Evolutionary conservation across 768 basidiomycete species (phyloP).

Genomic region (Lactifluus subvellereus): DNA sequence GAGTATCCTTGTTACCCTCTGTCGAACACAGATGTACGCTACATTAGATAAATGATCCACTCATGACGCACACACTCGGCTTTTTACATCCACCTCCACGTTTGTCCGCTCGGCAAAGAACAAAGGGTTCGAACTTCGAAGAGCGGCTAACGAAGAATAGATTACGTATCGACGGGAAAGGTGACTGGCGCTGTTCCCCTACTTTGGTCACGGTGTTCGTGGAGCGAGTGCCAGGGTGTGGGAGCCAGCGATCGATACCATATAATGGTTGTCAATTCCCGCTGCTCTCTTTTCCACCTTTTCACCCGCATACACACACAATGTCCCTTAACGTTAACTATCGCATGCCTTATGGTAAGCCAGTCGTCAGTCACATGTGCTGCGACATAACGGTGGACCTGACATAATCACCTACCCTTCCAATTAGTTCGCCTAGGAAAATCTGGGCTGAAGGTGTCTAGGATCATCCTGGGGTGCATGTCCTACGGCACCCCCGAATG

Average conservation of each 20-base stretch:
- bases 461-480: slow-evolving; percentile 34
- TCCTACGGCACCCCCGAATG: slow-evolving; percentile 31
- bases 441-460: slow-evolving; percentile 30
- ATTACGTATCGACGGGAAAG: neutral
- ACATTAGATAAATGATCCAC: no score
- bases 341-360: slow-evolving; percentile 16
- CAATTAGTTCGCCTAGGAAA: slow-evolving; percentile 29
- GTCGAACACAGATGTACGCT: no score
- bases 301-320: neutral
- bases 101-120: neutral
- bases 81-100: neutral
- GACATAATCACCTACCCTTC: neutral
- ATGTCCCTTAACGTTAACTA: slow-evolving; percentile 11
- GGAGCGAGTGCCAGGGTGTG: neutral
- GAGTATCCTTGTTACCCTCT: no score
- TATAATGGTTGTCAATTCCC: neutral
- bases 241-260: neutral
- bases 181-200: neutral
- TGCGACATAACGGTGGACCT: no score
- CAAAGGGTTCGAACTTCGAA: neutral
- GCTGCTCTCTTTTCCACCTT: neutral
- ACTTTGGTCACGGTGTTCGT: neutral
- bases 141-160: neutral
- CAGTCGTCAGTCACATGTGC: neutral
- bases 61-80: neutral